A percentile compares a stretch with the other conserved stretches of the same genome.
Conservation (phyloP, 2,329 filamentous ascomycete genomes). For the Colletotrichum costaricense region DNA sequence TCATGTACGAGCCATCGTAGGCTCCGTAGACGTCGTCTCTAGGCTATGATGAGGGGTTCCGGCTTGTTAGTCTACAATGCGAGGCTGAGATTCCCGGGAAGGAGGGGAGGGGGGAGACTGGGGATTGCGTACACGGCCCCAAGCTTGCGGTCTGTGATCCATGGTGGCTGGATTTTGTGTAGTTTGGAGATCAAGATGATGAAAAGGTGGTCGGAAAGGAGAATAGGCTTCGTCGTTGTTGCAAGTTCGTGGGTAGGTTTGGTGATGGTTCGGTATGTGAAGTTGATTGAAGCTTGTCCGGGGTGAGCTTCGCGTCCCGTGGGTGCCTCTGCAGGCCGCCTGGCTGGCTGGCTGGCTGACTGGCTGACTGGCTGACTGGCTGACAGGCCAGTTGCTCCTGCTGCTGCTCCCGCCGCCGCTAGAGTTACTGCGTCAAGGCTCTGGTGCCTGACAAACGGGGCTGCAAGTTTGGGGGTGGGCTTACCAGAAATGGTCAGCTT, state of each 20-base stretch:
- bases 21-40: constrained; percentile 96
- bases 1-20: constrained; percentile 90
- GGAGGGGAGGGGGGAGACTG: constrained; percentile 33
- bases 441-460: constrained; percentile 33
- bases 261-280: constrained; percentile 20
- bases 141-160: constrained; percentile 80
- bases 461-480: constrained; percentile 15
- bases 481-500: constrained; percentile 31
- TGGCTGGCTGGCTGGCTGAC: neutral
- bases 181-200: neutral
- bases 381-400: constrained; percentile 10
- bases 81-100: constrained; percentile 19
- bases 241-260: constrained; percentile 20
- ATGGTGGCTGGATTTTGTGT: constrained; percentile 52
- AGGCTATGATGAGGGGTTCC: constrained; percentile 68
- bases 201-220: neutral
- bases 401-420: constrained; percentile 8
- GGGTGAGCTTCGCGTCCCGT: constrained; percentile 42
- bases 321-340: constrained; percentile 39
- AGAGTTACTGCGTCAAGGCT: constrained; percentile 19
- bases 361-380: neutral
- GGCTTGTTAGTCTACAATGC: constrained; percentile 34
- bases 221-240: constrained; percentile 18
- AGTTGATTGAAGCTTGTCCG: constrained; percentile 23
- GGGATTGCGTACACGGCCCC: constrained; percentile 72